Evolutionary conservation across 306 rosid species (phyloP).

Genomic region (Fragaria iinumae): DNA sequence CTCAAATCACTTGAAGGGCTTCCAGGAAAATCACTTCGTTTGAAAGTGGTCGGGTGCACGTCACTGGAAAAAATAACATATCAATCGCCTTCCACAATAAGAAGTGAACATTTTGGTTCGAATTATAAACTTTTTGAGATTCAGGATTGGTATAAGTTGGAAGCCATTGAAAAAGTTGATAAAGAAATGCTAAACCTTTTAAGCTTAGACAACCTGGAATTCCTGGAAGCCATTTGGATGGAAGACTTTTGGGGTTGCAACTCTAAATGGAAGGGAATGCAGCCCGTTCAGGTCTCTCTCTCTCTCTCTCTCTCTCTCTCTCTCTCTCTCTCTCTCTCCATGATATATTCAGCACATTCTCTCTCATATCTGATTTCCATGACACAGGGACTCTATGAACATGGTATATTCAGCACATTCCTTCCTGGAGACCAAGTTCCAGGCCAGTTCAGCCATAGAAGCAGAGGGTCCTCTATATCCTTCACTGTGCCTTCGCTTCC

Average conservation of each 20-base stretch:
- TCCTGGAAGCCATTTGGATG: not conserved
- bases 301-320: not conserved
- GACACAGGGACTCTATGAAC: not conserved
- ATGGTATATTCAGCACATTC: conserved; percentile 1
- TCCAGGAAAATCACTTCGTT: not conserved
- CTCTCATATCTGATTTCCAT: too few species aligned
- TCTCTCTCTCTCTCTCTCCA: too few species aligned
- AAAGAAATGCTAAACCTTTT: not conserved
- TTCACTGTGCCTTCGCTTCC: not conserved
- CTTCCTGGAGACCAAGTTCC: not conserved
- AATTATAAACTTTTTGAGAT: not conserved
- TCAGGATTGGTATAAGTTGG: not conserved
- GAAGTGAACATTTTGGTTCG: too few species aligned
- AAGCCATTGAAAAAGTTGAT: not conserved
- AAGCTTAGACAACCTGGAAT: not conserved
- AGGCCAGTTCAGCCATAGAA: not conserved
- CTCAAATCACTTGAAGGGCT: not conserved
- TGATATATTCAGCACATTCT: too few species aligned
- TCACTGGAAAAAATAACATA: not conserved
- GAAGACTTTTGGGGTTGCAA: too few species aligned
- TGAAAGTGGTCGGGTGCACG: fast-evolving
- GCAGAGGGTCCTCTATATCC: not conserved
- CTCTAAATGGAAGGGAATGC: not conserved
- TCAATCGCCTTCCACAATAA: not conserved
- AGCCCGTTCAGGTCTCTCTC: not conserved